Conservation (phyloP, 1,139 yeast genomes). For the Trichomonascaceae sp. region DNA sequence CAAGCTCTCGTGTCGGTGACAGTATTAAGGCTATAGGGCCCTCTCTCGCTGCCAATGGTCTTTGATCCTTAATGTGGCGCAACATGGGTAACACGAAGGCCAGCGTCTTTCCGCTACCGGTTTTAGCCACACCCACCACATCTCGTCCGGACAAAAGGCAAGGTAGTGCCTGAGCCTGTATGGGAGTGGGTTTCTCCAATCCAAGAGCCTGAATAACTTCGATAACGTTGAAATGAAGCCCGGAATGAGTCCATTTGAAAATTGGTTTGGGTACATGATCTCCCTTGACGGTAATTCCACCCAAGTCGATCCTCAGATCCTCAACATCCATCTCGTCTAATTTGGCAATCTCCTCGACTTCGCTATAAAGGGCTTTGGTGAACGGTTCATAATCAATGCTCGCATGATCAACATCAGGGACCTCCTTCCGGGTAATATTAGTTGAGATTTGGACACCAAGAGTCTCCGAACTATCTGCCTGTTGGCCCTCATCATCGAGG, state of each 20-base stretch:
- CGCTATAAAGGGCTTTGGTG: slow-evolving; percentile 50
- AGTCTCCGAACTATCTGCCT: too few relatives aligned
- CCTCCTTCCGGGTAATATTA: too few relatives aligned
- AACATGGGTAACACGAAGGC: slow-evolving; percentile 77
- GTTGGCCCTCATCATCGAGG: too few relatives aligned
- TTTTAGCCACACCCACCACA: slow-evolving; percentile 86
- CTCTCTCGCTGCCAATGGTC: slow-evolving; percentile 37
- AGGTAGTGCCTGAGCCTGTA: slow-evolving; percentile 87
- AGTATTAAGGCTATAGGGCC: slow-evolving; percentile 76
- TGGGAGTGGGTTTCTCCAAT: slow-evolving; percentile 64
- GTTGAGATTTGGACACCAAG: too few relatives aligned
- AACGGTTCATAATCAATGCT: slow-evolving; percentile 39
- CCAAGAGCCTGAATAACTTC: slow-evolving; percentile 38
- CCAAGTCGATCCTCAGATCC: slow-evolving; percentile 40
- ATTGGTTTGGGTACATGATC: slow-evolving; percentile 52
- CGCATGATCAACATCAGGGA: slow-evolving; percentile 35
- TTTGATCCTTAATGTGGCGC: slow-evolving; percentile 67
- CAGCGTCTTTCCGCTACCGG: slow-evolving; percentile 93
- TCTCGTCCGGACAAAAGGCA: slow-evolving; percentile 84
- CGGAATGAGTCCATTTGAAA: slow-evolving; percentile 67
- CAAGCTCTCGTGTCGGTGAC: slow-evolving; percentile 90
- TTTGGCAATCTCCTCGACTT: slow-evolving; percentile 40
- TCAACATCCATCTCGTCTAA: slow-evolving; percentile 41
- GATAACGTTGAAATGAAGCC: slow-evolving; percentile 50
- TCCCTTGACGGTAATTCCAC: slow-evolving; percentile 55